Conservation (phyloP, 192 early-diverging fungal species). For the Coemansia sp. region DNA sequence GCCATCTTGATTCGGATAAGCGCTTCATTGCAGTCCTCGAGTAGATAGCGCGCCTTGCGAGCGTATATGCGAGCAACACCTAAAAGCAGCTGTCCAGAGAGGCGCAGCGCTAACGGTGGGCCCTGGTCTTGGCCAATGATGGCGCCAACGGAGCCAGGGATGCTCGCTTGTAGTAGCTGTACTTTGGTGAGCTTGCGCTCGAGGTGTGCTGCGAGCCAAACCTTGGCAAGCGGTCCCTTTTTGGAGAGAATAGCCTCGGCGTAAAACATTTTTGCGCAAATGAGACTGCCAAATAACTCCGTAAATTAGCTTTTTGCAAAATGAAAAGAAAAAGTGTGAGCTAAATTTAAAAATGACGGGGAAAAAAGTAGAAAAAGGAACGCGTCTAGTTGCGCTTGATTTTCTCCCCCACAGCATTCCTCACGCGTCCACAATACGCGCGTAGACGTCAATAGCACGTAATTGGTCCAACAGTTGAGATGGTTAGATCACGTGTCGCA, state of each 20-base stretch:
- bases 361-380: neutral
- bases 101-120: constrained; percentile 88
- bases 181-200: constrained; percentile 96
- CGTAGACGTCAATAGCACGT: neutral
- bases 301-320: neutral
- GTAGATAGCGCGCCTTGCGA: constrained; percentile 92
- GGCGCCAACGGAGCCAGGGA: constrained; percentile 83
- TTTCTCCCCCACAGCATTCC: neutral
- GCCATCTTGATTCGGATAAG: constrained; percentile 95
- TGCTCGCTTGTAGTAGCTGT: constrained; percentile 94
- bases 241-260: constrained; percentile 80
- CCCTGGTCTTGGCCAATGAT: constrained; percentile 78
- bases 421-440: neutral
- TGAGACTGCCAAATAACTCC: neutral
- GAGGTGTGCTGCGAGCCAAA: constrained; percentile 98
- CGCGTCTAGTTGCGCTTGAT: neutral
- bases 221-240: constrained; percentile 90
- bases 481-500: neutral
- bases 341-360: neutral
- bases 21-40: constrained; percentile 98
- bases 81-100: constrained; percentile 95
- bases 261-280: constrained; percentile 64
- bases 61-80: constrained; percentile 97
- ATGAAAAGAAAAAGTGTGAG: neutral
- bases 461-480: neutral